These are phyloP conservation scores for Lasiodiplodia sp. DNA, from an alignment of 2,329 filamentous ascomycete species.

Conservation along the genomic window DNA sequence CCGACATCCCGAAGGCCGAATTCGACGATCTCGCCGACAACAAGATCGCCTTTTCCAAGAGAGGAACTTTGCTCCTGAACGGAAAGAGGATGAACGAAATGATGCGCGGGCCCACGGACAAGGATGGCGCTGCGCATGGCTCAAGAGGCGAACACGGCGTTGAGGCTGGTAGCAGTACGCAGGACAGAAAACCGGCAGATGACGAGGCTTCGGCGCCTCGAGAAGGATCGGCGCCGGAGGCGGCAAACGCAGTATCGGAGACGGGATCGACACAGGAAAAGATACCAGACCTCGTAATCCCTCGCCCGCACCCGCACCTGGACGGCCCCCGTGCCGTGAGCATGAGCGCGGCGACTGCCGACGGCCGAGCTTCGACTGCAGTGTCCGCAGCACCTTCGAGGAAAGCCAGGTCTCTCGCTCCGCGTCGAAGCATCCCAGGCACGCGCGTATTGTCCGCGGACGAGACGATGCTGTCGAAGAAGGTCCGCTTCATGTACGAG, in stretches of 20 bases:
- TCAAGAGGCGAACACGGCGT: not conserved
- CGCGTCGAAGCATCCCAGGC: constrained; percentile 30
- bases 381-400: constrained; percentile 3
- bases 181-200: not conserved
- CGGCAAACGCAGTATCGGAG: not conserved
- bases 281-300: not conserved
- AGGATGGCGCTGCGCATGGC: constrained; percentile 27
- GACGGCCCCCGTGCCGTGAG: constrained; percentile 18
- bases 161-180: constrained; percentile 21
- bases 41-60: constrained; percentile 65
- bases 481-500: constrained; percentile 70
- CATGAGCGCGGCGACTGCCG: constrained; percentile 17
- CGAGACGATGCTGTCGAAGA: constrained; percentile 68
- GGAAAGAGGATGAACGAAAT: constrained; percentile 57
- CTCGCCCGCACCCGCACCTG: not conserved
- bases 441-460: constrained; percentile 66
- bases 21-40: constrained; percentile 61
- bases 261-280: not conserved
- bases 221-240: not conserved
- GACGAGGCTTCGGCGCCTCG: not conserved
- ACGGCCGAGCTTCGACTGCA: constrained; percentile 12
- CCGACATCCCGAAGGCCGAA: constrained; percentile 62
- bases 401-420: constrained; percentile 16
- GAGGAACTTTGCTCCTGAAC: constrained; percentile 66
- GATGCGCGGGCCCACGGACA: constrained; percentile 19